A percentile compares a stretch with the other conserved stretches of the same genome.
phyloP scores from a whole-genome alignment of 208 protist species.

The Sergeia podlipaevii region DNA sequence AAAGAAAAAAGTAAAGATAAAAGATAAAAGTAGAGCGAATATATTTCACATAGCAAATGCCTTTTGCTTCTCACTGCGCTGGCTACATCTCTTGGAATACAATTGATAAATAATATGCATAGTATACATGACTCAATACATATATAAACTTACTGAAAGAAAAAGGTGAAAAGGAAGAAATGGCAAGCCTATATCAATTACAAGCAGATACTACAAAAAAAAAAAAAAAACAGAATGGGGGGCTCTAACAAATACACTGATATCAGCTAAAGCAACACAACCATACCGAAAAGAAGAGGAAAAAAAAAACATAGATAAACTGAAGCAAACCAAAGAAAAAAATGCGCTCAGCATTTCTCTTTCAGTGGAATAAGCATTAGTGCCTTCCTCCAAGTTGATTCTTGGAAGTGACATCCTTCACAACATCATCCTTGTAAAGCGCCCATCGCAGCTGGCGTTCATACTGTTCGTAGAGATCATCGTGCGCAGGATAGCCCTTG shows the following conservation, averaged over 20 bases:
- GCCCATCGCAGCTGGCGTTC: conserved; percentile 32
- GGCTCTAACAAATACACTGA: neutral
- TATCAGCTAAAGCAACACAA: neutral
- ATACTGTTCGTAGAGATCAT: conserved; percentile 43
- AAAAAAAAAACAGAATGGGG: too few relatives aligned
- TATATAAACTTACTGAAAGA: too few relatives aligned
- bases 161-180: too few relatives aligned
- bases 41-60: too few relatives aligned
- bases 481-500: conserved; percentile 52
- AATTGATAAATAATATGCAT: too few relatives aligned
- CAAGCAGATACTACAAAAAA: too few relatives aligned
- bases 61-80: too few relatives aligned
- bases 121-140: too few relatives aligned
- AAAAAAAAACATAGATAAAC: neutral
- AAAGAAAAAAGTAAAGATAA: too few relatives aligned
- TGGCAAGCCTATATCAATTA: too few relatives aligned
- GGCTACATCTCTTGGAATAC: too few relatives aligned
- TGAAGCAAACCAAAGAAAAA: conserved; percentile 1
- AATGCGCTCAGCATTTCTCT: neutral
- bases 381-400: conserved; percentile 1
- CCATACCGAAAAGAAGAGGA: neutral
- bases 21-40: too few relatives aligned
- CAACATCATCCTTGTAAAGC: conserved; percentile 24
- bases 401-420: conserved; percentile 20
- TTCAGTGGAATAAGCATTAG: conserved; percentile 8